Percentiles rank a stretch among this genome's conserved stretches.
phyloP scores from a whole-genome alignment of 1,284 basidiomycete species.

The Thelephora terrestris region DNA sequence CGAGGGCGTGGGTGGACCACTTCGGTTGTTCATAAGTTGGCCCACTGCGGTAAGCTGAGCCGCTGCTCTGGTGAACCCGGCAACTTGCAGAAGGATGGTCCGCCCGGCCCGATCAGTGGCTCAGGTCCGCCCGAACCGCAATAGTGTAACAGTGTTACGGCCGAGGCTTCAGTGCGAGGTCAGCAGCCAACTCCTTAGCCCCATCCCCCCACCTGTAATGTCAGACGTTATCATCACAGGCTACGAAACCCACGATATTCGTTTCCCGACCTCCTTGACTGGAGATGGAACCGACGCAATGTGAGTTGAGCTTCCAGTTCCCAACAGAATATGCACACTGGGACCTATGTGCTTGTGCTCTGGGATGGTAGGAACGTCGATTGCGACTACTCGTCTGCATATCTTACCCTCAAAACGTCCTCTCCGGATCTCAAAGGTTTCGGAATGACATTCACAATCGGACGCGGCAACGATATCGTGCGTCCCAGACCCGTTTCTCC shows the following conservation, averaged over 20 bases:
- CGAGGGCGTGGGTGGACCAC: too few relatives aligned
- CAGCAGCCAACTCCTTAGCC: too few relatives aligned
- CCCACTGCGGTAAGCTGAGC: too few relatives aligned
- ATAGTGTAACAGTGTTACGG: too few relatives aligned
- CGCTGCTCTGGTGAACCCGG: too few relatives aligned
- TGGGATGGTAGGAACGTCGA: conserved; percentile 71
- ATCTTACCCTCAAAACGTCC: conserved; percentile 71
- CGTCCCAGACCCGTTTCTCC: neutral
- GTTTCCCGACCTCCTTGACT: conserved; percentile 75
- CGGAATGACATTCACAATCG: conserved; percentile 97
- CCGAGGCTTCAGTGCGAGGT: too few relatives aligned
- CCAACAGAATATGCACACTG: neutral
- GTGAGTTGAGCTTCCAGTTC: conserved; percentile 23
- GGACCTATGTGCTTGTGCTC: neutral
- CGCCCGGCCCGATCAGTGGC: too few relatives aligned
- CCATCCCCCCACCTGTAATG: conserved; percentile 13
- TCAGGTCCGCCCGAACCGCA: too few relatives aligned
- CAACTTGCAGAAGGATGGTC: too few relatives aligned
- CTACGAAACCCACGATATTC: conserved; percentile 56
- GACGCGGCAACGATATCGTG: conserved; percentile 89
- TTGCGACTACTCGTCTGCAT: conserved; percentile 93
- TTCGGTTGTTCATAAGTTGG: too few relatives aligned
- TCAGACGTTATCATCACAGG: conserved; percentile 35
- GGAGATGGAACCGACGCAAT: conserved; percentile 89
- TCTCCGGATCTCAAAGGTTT: conserved; percentile 62